Evolutionary conservation across 1,139 yeast species (phyloP).

Genomic region (Arxiozyma bovina): DNA sequence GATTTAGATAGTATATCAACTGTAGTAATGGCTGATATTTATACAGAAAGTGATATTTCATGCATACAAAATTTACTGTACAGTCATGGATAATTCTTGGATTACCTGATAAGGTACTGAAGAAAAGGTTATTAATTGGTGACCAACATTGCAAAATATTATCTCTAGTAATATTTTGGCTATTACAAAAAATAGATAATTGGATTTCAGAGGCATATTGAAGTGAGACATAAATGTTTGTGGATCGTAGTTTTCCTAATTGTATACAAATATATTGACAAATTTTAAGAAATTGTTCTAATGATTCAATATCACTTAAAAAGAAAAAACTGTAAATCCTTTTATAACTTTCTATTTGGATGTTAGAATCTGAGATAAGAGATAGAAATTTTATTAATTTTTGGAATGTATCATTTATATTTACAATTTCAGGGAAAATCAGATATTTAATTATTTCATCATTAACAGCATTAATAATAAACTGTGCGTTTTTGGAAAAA

Average conservation of each 20-base stretch:
- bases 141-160: neutral
- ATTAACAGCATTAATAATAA: slow-evolving; percentile 11
- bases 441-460: slow-evolving; percentile 10
- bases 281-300: slow-evolving; percentile 13
- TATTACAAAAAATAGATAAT: slow-evolving; percentile 19
- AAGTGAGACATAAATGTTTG: slow-evolving; percentile 6
- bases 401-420: slow-evolving; percentile 4
- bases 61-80: slow-evolving; percentile 11
- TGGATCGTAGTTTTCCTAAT: slow-evolving; percentile 10
- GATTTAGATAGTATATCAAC: slow-evolving; percentile 27
- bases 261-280: slow-evolving; percentile 12
- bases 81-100: slow-evolving; percentile 8
- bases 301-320: slow-evolving; percentile 6
- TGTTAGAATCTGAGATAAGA: neutral
- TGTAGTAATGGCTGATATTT: slow-evolving; percentile 28
- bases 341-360: neutral
- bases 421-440: slow-evolving; percentile 4
- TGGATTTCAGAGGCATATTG: slow-evolving; percentile 17
- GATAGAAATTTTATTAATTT: neutral
- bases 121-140: neutral
- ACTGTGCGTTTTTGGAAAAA: slow-evolving; percentile 9
- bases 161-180: neutral
- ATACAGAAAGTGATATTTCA: slow-evolving; percentile 19
- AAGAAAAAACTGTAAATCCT: slow-evolving; percentile 18
- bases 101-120: neutral